These are phyloP conservation scores for Talaromyces sp. DNA, from an alignment of 2,329 filamentous ascomycete species.

Conservation along the genomic window DNA sequence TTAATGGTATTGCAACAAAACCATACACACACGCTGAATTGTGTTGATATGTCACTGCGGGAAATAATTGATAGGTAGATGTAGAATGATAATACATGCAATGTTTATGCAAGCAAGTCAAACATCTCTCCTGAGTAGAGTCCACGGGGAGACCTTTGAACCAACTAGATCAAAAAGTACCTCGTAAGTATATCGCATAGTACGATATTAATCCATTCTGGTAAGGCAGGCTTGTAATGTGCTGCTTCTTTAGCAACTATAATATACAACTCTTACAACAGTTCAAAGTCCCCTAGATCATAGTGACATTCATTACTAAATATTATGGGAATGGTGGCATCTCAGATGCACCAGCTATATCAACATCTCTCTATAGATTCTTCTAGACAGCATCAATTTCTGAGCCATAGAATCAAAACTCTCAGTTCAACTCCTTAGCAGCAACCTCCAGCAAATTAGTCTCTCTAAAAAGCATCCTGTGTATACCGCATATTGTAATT, in stretches of 20 bases:
- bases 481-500: slow-evolving; percentile 58
- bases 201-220: background rate
- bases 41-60: background rate
- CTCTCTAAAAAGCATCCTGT: slow-evolving; percentile 51
- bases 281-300: too few relatives aligned
- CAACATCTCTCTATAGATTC: background rate
- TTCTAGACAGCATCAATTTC: background rate
- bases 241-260: background rate
- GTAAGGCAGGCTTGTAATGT: background rate
- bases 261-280: background rate
- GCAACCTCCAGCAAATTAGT: slow-evolving; percentile 45
- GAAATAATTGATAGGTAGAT: too few relatives aligned
- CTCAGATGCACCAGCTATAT: background rate
- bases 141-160: too few relatives aligned
- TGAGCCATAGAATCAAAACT: background rate
- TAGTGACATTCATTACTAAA: background rate
- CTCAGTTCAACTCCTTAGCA: slow-evolving; percentile 20
- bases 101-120: too few relatives aligned
- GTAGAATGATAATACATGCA: too few relatives aligned
- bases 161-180: background rate
- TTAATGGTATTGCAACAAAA: too few relatives aligned
- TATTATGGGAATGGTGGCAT: background rate
- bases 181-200: too few relatives aligned
- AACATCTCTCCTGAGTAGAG: too few relatives aligned
- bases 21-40: too few relatives aligned